phyloP scores from a whole-genome alignment of 2,329 filamentous ascomycete species.

The Fusarium decemcellulare region DNA sequence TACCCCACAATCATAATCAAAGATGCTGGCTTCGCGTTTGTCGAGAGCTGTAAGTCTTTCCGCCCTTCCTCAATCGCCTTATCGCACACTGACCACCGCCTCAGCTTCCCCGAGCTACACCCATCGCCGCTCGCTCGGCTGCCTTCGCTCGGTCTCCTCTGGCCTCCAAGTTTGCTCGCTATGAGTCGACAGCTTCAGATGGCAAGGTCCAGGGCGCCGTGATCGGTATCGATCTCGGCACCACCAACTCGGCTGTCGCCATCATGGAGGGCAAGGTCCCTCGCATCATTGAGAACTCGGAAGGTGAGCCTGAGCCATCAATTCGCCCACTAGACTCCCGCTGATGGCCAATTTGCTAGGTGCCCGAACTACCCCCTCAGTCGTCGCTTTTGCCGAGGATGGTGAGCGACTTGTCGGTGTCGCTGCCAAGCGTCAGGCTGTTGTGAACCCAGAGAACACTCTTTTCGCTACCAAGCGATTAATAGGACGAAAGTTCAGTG shows the following conservation, averaged over 20 bases:
- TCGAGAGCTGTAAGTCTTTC: conserved; percentile 78
- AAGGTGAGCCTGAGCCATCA: conserved; percentile 71
- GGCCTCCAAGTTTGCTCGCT: conserved; percentile 81
- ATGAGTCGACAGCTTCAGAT: conserved; percentile 74
- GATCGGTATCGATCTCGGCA: conserved; percentile 98
- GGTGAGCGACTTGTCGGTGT: conserved; percentile 97
- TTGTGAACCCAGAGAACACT: conserved; percentile 98
- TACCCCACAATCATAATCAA: conserved; percentile 58
- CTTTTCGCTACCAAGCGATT: conserved; percentile 99
- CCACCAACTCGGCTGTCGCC: conserved; percentile 97
- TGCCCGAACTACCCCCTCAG: conserved; percentile 73
- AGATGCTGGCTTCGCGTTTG: conserved; percentile 81
- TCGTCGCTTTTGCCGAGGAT: conserved; percentile 95
- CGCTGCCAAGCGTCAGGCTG: conserved; percentile 96
- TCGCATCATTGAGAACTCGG: conserved; percentile 97
- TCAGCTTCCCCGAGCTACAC: conserved; percentile 83
- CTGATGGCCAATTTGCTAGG: conserved; percentile 41
- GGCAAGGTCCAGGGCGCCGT: conserved; percentile 93
- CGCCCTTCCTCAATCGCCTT: conserved; percentile 14
- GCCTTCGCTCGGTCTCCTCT: conserved; percentile 78
- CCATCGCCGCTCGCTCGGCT: conserved; percentile 77
- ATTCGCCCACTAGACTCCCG: conserved; percentile 9
- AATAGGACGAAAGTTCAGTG: conserved; percentile 97
- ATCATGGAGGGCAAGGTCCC: conserved; percentile 97
- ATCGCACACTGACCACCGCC: conserved; percentile 34